Evolutionary conservation across 108 stramenopile genomes (phyloP), one percentile per base, ranked within the genome.

Genomic region (Epipyxis sp.): DNA sequence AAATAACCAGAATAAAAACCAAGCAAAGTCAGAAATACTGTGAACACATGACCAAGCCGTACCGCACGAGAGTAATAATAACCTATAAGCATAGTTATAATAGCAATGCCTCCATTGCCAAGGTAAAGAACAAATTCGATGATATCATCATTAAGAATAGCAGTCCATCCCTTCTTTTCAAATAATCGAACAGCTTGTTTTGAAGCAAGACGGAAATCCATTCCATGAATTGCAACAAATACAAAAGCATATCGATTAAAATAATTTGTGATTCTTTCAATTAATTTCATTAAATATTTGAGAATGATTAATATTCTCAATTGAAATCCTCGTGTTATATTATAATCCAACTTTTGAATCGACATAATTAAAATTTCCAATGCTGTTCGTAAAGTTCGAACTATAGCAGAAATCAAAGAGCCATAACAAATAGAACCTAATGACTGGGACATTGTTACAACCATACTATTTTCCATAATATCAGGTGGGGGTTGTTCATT

Each of bases 181-280:
- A 97, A 97, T 30, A 97, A 83, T 27, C 77, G 77, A 37, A 90
- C 77, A 20, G 91, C 92, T 41, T 88, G 87, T 72, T 84, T 83
- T 0, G 90, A 91, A n/a, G 90, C 85, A 78, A 91, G 88, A 20
- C 90, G 54, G 84, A 92, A 96, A 16, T 80, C 46, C 77, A 88
- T 90, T 57, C 91, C 92, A 59, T 94, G 93, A 0, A 95, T 71
- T 6, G 91, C 94, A 44, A 91, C 92, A 59, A 92, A 92, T 20
- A 91, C 85, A 84, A 90, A 93, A 1, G 93, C 95, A 86, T 91
- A 91, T 50, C 80, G 79, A 79, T 92, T 93, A 84, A 93, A 93
- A 71, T 90, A 89, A 77, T 39, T 42, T 44, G 58, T 1, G 6
- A 76, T 25, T 20, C 30, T 1, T 59, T 42, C 42, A 6, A 76